Base-by-base conservation (phyloP, 1,284 basidiomycete species). In the Microbotryomycetes sp. region DNA sequence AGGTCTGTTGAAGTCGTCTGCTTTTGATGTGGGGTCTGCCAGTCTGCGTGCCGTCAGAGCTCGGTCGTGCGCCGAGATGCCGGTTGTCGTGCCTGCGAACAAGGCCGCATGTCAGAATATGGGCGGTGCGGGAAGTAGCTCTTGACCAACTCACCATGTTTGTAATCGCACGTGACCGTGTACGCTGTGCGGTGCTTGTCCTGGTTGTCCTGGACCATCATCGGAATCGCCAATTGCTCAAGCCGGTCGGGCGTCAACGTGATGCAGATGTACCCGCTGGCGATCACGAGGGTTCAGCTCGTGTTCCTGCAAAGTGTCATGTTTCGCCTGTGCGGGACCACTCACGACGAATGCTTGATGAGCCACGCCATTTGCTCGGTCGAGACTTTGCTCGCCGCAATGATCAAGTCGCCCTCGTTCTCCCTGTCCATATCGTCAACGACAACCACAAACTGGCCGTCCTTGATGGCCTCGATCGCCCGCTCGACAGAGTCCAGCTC, bases 301-400 rank as follows among this genome's bases (percentile, higher is more conserved):
- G 9, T 7, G 41, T 4, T 26, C 29, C 16, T 13, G 6, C 5
- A 51, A 52, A 16, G 27, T 31, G 45, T 29, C n/a, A 27, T 21
- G 41, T 24, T 51, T 21, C 46, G 24, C 48, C n/a, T n/a, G n/a
- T n/a, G n/a, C n/a, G n/a, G n/a, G n/a, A n/a, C n/a, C 15, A 76
- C 83, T 61, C 65, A 92, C 92, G 90, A 94, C 0, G 90, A 91
- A 77, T 94, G 87, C 74, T 87, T 86, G 75, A 99, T 92, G 82
- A 99, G 89, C 91, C 91, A 99, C 1, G 96, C 96, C 94, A 99
- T 97, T 72, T 94, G 90, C 76, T 96, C 88, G 0, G 90, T 90
- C 23, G 52, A 54, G 23, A 66, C 41, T 61, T 85, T 82, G 47
- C 80, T 80, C 1, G 84, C 92, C 16, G 92, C 84, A 71, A 91